Conservation (phyloP, 495 filamentous ascomycete genomes). For the Amphirosellinia nigrospora region DNA sequence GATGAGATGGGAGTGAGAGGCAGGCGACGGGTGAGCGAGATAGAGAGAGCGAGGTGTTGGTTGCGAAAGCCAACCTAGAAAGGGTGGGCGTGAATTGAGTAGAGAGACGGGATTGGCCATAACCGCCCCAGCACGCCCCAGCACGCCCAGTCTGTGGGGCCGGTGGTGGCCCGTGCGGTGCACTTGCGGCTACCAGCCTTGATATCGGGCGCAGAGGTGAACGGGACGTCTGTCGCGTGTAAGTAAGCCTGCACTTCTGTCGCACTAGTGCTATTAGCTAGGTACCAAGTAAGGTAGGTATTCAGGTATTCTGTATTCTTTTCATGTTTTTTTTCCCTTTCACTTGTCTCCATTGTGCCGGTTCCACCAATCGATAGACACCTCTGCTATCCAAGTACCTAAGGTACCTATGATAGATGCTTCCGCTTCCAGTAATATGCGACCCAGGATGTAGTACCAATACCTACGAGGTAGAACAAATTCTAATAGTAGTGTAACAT, state of each 20-base stretch:
- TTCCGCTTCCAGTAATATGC: not conserved
- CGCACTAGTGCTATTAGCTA: not conserved
- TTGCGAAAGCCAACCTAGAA: constrained; percentile 22
- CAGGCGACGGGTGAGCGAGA: constrained; percentile 21
- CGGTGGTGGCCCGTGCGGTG: constrained; percentile 21
- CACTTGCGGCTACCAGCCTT: constrained; percentile 13
- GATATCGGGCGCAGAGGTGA: not conserved
- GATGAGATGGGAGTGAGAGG: constrained; percentile 18
- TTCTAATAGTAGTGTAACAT: not conserved
- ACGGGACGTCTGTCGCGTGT: not conserved
- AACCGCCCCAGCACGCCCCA: not conserved
- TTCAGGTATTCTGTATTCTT: not conserved
- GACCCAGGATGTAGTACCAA: not conserved
- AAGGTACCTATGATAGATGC: not conserved
- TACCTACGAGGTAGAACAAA: not conserved
- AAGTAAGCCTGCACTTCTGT: constrained; percentile 8
- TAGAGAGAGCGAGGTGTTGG: constrained; percentile 27
- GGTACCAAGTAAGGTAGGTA: no score
- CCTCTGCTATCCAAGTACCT: not conserved
- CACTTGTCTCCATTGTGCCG: not conserved
- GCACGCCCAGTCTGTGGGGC: not conserved
- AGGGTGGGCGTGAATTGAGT: constrained; percentile 26
- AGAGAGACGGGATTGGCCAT: constrained; percentile 17
- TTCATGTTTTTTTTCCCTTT: not conserved
- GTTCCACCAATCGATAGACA: not conserved